Base-by-base conservation (phyloP, 140 eudicot genomes). In the Bidens hawaiensis region DNA sequence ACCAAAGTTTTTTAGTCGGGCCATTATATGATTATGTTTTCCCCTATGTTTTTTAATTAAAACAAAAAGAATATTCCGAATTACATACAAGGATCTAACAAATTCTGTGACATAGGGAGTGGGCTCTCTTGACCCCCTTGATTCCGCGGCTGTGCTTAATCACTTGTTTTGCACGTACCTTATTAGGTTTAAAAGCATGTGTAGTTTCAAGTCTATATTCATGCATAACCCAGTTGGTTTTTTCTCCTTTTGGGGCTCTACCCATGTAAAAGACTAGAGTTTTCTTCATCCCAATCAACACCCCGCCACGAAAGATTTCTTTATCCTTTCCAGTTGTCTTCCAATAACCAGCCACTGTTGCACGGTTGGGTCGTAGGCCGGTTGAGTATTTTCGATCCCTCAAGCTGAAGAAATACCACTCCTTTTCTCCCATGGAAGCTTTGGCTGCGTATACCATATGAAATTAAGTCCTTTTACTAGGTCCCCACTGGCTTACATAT, bases 161-260 rank as follows among this genome's bases (percentile, higher is more conserved):
- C 27, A 55, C 17, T 56, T 22, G 19, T 16, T 12, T 36, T 27
- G 4, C 27, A 51, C 31, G 36, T 81, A 89, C 97, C 95, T 90
- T 90, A 21, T 67, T 47, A 24, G 95, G 79, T 71, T 81, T 83
- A 76, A 61, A 86, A 48, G 82, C 58, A 28, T 67, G 89, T 71
- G 83, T 72, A 67, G 75, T 68, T 63, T 90, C 94, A 2, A 90
- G 85, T 51, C 97, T 70, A 62, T 90, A 90, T 70, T 90, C 97
- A 62, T 90, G 97, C 97, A 90, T 90, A 45, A 90, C 97, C 97
- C 97, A 90, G 49, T 90, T 90, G 50, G 97, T 90, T 58, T 90
- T 90, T 70, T 89, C 95, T 5, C 97, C 97, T 60, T 82, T 89
- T 5, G 97, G 97, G 67, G 97, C 97, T 81, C 97, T 76, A 21